Evolutionary conservation across 345 rosid species (phyloP).

Genomic region (Erodium maritimum): DNA sequence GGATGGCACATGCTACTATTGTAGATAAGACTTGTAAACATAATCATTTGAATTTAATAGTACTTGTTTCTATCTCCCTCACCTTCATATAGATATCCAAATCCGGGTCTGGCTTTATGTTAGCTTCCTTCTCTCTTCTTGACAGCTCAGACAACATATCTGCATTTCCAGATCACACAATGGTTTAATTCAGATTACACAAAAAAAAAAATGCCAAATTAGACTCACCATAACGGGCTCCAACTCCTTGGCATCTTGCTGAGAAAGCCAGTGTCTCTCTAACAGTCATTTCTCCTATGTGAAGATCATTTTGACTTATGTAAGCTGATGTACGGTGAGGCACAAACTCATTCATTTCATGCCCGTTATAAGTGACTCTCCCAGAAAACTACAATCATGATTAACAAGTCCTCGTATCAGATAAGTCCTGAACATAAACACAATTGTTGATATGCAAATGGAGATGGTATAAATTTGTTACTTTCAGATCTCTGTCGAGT

Average conservation of each 20-base stretch:
- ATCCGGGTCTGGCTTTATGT: constrained; percentile 79
- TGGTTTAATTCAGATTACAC: neutral
- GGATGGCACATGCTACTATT: neutral
- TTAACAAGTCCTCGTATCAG: no score
- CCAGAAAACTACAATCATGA: constrained; percentile 32
- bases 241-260: constrained; percentile 58
- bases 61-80: neutral
- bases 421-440: constrained; percentile 1
- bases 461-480: constrained; percentile 10
- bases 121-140: constrained; percentile 68
- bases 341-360: constrained; percentile 51
- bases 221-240: constrained; percentile 45
- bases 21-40: neutral
- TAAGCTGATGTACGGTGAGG: constrained; percentile 53
- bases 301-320: constrained; percentile 51
- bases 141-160: constrained; percentile 60
- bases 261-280: constrained; percentile 58
- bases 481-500: constrained; percentile 41
- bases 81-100: constrained; percentile 83
- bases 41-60: no score
- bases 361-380: constrained; percentile 51
- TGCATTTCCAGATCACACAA: constrained; percentile 10
- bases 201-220: neutral
- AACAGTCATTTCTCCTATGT: constrained; percentile 54
- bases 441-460: no score